Evolutionary conservation across 2,329 filamentous ascomycete genomes (phyloP).

Genomic region (Claviceps cyperi): DNA sequence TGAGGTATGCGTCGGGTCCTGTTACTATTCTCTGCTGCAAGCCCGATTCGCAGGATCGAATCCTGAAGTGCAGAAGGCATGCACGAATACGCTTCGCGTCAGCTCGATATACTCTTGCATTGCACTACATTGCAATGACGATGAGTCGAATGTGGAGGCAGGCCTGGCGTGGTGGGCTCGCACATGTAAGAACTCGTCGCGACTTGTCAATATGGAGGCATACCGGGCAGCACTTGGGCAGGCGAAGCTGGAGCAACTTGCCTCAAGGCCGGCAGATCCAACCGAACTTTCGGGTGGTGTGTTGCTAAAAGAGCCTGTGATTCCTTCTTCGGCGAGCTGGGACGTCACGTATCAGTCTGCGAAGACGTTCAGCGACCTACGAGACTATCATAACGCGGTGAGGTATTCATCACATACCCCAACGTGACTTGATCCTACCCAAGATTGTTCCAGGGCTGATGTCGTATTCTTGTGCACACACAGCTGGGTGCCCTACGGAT

Average conservation of each 20-base stretch:
- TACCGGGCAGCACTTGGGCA: constrained; percentile 5
- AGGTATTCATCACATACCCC: constrained; percentile 1
- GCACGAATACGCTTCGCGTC: constrained; percentile 9
- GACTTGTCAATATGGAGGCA: constrained; percentile 5
- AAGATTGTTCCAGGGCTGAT: not conserved
- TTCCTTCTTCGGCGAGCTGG: constrained; percentile 5
- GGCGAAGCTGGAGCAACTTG: not conserved
- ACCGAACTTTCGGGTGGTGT: not conserved
- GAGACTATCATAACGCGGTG: constrained; percentile 4
- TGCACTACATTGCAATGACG: constrained; percentile 5
- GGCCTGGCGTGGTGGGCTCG: constrained; percentile 9
- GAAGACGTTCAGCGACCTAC: constrained; percentile 3
- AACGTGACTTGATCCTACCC: not conserved
- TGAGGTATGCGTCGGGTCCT: constrained; percentile 10
- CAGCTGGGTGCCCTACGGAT: not conserved
- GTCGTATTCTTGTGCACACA: not conserved
- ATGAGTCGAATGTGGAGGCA: constrained; percentile 4
- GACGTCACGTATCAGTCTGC: constrained; percentile 3
- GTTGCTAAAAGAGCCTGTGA: not conserved
- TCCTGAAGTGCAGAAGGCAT: constrained; percentile 7
- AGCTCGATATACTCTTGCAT: constrained; percentile 10
- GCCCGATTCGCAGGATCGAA: constrained; percentile 6
- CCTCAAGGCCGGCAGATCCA: not conserved
- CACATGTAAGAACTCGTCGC: constrained; percentile 9
- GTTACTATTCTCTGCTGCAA: constrained; percentile 10